Base-by-base conservation (phyloP, 805 yeast species). In the Kuraishia piskuri region DNA sequence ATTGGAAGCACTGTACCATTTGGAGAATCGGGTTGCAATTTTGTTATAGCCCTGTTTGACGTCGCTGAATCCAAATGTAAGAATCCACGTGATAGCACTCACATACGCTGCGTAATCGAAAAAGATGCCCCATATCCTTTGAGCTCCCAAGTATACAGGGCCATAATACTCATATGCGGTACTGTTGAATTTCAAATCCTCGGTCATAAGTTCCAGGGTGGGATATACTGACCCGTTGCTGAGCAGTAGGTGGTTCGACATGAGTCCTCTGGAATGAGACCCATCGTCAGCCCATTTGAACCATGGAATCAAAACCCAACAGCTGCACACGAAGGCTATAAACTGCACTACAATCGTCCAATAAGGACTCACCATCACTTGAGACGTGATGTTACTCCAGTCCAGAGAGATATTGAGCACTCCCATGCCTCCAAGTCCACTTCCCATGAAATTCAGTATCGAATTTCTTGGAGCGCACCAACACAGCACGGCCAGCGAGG, bases 351-450 rank as follows among this genome's bases (percentile, higher is more conserved):
- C 73, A 52, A 75, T 78, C 19, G 79, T 74, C 81, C 80, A 77
- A 59, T 77, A 78, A 0, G 82, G 82, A 50, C 70, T 57, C 14
- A 77, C 58, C 80, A 78, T 73, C 47, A 78, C 78, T 6, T 66
- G 60, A 0, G 80, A 75, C 0, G 82, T 75, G 51, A 78, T 75
- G 57, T 78, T 78, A 52, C 80, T 74, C 82, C 82, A 78, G 55
- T 78, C 82, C 31, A 78, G 64, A 1, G 80, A 66, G 22, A 77
- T 62, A 55, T 78, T 78, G 53, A 77, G 60, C 36, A 78, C 61
- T 5, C 82, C 82, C 70, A 76, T 69, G 1, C 82, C 82, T 2
- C 81, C 82, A 50, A 78, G 58, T 0, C 82, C 82, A n/a, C 78
- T 72, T 3, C 82, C 82, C 9, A 77, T 58, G 55, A 78, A 78